Base-by-base conservation (phyloP, 306 rosid species). In the Herpetospermum pedunculosum region DNA sequence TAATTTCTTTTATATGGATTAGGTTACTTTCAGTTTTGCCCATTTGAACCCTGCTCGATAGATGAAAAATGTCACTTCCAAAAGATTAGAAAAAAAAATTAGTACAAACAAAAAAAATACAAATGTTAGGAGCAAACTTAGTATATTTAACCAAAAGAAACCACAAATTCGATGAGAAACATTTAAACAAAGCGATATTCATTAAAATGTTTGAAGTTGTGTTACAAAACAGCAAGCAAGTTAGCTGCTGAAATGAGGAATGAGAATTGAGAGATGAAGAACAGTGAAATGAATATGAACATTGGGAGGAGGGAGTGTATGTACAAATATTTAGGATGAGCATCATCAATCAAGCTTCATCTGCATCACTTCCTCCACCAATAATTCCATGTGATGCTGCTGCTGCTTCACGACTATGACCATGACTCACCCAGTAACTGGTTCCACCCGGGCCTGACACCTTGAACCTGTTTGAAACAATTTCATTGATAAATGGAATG, bases 351-450 rank as follows among this genome's bases (percentile, higher is more conserved):
- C 82, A 90, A 64, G 75, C 90, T 43, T 92, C 98, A 60, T 92
- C 96, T 62, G 90, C 95, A 78, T 92, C 98, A 79, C 96, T 90
- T 86, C 91, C 89, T 46, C 88, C 91, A 68, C 82, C 78, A 64
- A n/a, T n/a, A n/a, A n/a, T n/a, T n/a, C n/a, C n/a, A n/a, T n/a
- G n/a, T n/a, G n/a, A n/a, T n/a, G n/a, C n/a, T n/a, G n/a, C n/a
- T n/a, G 84, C 85, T 81, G 38, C 25, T 70, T 70, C 74, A 18
- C 47, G 69, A 34, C 69, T n/a, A 32, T 34, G 74, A 70, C 84
- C 90, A 63, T 83, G 90, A 79, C 83, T 83, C 68, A 80, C 81
- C 90, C 92, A 90, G 76, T 83, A 92, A 84, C 82, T 79, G 81
- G 82, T 88, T 81, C 91, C 98, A 41, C 90, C 96, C 19, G 95